Base-by-base conservation (phyloP, 2,329 filamentous ascomycete genomes). In the Chaetomiaceae sp. region DNA sequence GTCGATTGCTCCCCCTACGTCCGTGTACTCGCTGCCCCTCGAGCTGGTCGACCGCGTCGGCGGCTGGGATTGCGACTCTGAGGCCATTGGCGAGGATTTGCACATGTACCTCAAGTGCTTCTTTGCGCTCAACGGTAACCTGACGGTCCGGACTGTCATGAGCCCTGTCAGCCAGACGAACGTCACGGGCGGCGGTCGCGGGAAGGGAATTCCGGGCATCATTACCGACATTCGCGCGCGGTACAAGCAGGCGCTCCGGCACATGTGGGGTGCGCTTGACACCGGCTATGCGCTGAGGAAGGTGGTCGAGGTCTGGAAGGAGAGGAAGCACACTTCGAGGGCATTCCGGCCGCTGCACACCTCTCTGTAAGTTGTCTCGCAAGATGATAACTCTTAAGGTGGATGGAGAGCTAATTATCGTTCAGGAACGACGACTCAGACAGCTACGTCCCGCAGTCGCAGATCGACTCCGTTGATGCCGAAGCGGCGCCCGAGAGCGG, bases 21-120 rank as follows among this genome's bases (percentile, higher is more conserved):
- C 86, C 0, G 86, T 89, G 31, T 89, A 89, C 64, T 88, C 85
- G 5, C 68, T 89, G 0, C 82, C 85, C 1, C 76, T 89, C 37
- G 76, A 80, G 42, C 71, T 89, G 15, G 79, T 85, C 37, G 84
- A 88, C 61, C 77, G 80, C 25, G 85, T 88, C 27, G 83, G 84
- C 9, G 86, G 86, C 23, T 89, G 85, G 86, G 86, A 89, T 64
- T 80, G 81, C 50, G 84, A 81, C 47, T 76, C 81, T 1, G 85
- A 87, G 56, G 85, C 86, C 19, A 89, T 89, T 60, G 86, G 86
- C 39, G 86, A 89, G 68, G 86, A 89, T 64, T 69, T 89, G 64
- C 86, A 89, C 71, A 89, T 89, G 86, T 87, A 87, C 65, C 75
- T 89, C 58, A 89, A 89, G 73, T 88, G 84, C 67, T 89, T 89